phyloP scores from a whole-genome alignment of 2,329 filamentous ascomycete genomes.

The Zymoseptoria pseudotritici region DNA sequence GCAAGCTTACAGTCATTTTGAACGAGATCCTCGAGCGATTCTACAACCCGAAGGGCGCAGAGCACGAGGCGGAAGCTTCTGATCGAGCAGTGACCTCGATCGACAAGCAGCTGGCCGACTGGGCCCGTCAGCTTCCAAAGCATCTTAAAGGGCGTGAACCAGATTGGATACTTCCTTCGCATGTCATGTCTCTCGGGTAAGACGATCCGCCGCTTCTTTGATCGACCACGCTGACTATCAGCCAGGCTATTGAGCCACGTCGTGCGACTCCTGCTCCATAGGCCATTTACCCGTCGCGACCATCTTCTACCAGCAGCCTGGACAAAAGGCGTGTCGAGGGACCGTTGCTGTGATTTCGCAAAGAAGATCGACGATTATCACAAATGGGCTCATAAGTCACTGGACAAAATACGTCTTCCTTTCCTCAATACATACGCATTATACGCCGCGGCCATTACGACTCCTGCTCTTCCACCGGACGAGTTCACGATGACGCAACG shows the following conservation, averaged over 20 bases:
- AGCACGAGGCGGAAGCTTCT: slow-evolving; percentile 1
- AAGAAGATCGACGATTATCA: no score
- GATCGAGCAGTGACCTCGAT: slow-evolving; percentile 1
- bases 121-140: slow-evolving; percentile 1
- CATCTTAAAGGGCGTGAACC: slow-evolving; percentile 1
- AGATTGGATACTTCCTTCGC: slow-evolving; percentile 3
- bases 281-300: slow-evolving; percentile 41
- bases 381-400: no score
- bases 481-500: no score
- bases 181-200: slow-evolving; percentile 7
- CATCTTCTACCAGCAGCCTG: slow-evolving; percentile 30
- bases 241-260: slow-evolving; percentile 43
- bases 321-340: no score
- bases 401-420: no score
- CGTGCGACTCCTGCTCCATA: slow-evolving; percentile 47
- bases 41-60: not conserved
- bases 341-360: no score
- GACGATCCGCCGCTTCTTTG: slow-evolving; percentile 20
- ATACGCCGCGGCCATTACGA: no score
- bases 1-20: slow-evolving; percentile 5
- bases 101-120: slow-evolving; percentile 3
- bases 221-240: no score
- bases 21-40: slow-evolving; percentile 8
- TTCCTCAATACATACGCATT: no score
- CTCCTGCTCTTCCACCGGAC: no score